phyloP scores from a whole-genome alignment of 2,329 filamentous ascomycete species.

The Fusarium cyanostomum region DNA sequence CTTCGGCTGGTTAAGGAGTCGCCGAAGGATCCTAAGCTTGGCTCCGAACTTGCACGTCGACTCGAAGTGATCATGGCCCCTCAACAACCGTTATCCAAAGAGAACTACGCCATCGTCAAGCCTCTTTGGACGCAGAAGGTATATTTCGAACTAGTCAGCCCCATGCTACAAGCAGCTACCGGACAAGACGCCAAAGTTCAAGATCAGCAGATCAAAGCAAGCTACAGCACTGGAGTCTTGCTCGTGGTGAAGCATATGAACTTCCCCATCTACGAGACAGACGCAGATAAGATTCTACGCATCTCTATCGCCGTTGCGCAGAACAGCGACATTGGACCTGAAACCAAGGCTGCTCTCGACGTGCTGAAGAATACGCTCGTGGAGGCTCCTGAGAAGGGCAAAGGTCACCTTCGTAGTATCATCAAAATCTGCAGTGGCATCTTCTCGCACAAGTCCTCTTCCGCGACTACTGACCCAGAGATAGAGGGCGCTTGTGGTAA shows the following conservation, averaged over 20 bases:
- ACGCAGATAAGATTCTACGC: constrained; percentile 58
- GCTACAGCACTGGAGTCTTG: constrained; percentile 59
- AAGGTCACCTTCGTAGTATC: constrained; percentile 59
- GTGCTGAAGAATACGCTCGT: constrained; percentile 60
- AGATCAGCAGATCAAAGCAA: constrained; percentile 46
- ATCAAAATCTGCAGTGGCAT: constrained; percentile 57
- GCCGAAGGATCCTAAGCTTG: constrained; percentile 47
- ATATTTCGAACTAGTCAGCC: constrained; percentile 57
- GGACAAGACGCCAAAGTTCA: constrained; percentile 42
- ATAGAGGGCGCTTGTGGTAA: constrained; percentile 54
- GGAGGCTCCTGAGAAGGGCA: constrained; percentile 56
- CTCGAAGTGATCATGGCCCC: constrained; percentile 55
- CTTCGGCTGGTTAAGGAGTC: constrained; percentile 50
- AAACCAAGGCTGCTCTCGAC: constrained; percentile 58
- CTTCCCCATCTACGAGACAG: constrained; percentile 62
- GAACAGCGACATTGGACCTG: constrained; percentile 52
- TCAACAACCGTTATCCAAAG: constrained; percentile 51
- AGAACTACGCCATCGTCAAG: constrained; percentile 56
- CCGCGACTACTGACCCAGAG: constrained; percentile 34
- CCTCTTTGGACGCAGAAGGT: constrained; percentile 60
- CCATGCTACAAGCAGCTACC: constrained; percentile 55
- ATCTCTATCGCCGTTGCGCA: constrained; percentile 59
- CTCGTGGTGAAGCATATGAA: constrained; percentile 60
- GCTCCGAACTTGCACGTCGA: constrained; percentile 53
- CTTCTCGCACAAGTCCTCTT: constrained; percentile 44